Base-by-base conservation (phyloP, 2,329 filamentous ascomycete species). In the Periglandula ipomoeae region DNA sequence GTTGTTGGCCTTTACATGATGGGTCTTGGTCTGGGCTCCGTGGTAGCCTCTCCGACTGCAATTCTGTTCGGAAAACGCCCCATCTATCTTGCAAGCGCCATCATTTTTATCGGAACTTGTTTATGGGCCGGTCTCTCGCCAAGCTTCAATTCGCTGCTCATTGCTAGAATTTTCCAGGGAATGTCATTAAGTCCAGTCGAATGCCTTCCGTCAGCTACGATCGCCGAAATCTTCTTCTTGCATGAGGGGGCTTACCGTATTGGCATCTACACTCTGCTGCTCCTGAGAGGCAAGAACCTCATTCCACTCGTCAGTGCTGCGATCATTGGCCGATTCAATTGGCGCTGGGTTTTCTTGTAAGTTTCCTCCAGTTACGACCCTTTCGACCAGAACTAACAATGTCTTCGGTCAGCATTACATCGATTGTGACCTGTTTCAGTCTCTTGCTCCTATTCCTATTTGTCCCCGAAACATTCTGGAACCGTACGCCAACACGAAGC, bases 391-490 rank as follows among this genome's bases (percentile, higher is more conserved):
- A 9, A 20, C n/a, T 32, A 26, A 17, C 20, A 11, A 23, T 15
- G 11, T 22, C 24, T 27, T 5, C 27, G n/a, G 7, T 9, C 46
- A 86, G 85, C 85, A 82, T 95, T 48, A 82, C 95, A 41, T 80
- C 89, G 1, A 87, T 95, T 3, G 71, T 95, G 10, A 85, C 89
- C 30, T 87, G 74, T 0, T 77, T 87, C 43, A 83, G 82, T 51
- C 76, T 82, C 34, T 63, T 79, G 19, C 69, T 95, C 3, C 73
- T 97, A 1, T 95, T 95, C 63, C 74, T 96, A 50, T 95, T 95
- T 58, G 87, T 95, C 0, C 91, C 91, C 0, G 91, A 97, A 67
- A 95, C 89, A 0, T 96, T 95, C 56, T 97, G 91, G 91, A 89
- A 96, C 64, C 76, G 91, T 43, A 84, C 85, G 2, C 89, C 90